A percentile compares a stretch with the other conserved stretches of the same genome.
These are phyloP conservation scores for Trichoderma cornu-damae DNA, from an alignment of 2,329 filamentous ascomycete genomes.

Conservation along the genomic window DNA sequence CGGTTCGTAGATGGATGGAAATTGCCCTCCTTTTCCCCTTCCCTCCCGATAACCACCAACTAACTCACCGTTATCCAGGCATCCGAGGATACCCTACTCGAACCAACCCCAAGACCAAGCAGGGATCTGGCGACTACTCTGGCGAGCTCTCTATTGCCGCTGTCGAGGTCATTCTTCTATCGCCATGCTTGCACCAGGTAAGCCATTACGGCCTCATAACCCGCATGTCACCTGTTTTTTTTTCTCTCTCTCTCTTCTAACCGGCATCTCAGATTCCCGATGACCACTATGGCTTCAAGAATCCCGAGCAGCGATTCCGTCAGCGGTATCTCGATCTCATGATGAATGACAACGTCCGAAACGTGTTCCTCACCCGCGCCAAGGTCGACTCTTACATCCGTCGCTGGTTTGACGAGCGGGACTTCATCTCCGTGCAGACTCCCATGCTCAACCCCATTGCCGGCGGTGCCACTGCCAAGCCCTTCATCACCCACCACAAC, in stretches of 20 bases:
- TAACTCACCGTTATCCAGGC: conserved; percentile 17
- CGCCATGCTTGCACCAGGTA: conserved; percentile 73
- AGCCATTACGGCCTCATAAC: conserved; percentile 27
- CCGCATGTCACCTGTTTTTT: too few species aligned
- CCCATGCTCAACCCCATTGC: conserved; percentile 97
- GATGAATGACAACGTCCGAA: conserved; percentile 84
- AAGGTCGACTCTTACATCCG: conserved; percentile 88
- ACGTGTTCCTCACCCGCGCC: conserved; percentile 78
- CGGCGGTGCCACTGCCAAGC: conserved; percentile 87
- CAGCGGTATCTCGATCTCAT: conserved; percentile 94
- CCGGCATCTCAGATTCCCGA: conserved; percentile 51
- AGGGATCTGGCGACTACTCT: conserved; percentile 56
- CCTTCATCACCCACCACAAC: conserved; percentile 94
- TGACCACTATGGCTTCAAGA: conserved; percentile 91
- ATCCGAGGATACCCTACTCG: conserved; percentile 40
- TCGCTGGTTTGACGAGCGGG: conserved; percentile 77
- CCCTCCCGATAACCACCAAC: neutral
- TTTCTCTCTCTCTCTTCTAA: too few species aligned
- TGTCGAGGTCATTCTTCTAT: conserved; percentile 74
- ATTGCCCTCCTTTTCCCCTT: too few species aligned
- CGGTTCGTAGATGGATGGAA: conserved; percentile 50
- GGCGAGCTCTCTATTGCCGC: conserved; percentile 95
- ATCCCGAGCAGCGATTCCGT: conserved; percentile 87
- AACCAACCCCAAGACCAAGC: conserved; percentile 86
- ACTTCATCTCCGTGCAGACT: conserved; percentile 93